phyloP scores from a whole-genome alignment of 208 protist genomes.

The Herpetomonas tarakana region DNA sequence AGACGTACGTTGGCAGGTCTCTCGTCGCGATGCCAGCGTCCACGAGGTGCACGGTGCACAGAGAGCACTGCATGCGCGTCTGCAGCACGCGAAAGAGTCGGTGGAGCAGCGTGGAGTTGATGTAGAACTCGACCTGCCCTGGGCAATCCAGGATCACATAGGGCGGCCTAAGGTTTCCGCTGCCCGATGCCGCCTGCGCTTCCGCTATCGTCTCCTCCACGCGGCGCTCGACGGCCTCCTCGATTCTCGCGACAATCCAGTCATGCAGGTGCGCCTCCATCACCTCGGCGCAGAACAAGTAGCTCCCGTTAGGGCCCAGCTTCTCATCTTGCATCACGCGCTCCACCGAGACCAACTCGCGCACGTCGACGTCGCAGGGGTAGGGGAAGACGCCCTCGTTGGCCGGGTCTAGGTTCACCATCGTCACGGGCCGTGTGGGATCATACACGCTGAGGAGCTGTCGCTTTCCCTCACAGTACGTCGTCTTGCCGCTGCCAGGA shows the following conservation, averaged over 20 bases:
- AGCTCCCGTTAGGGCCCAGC: conserved; percentile 97
- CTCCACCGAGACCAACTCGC: conserved; percentile 89
- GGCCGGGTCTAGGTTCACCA: conserved; percentile 99
- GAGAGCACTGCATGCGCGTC: conserved; percentile 58
- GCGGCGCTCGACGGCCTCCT: conserved; percentile 55
- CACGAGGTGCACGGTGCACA: conserved; percentile 94
- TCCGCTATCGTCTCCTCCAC: conserved; percentile 45
- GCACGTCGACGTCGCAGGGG: conserved; percentile 92
- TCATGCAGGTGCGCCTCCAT: conserved; percentile 76
- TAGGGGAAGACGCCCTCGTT: conserved; percentile 96
- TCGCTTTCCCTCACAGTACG: conserved; percentile 95
- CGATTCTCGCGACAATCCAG: conserved; percentile 60
- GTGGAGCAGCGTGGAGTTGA: conserved; percentile 90
- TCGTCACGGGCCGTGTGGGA: conserved; percentile 65
- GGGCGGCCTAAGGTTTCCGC: conserved; percentile 40
- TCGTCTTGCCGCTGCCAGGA: conserved; percentile 94
- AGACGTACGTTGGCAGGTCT: conserved; percentile 96
- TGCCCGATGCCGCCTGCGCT: neutral
- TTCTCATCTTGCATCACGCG: conserved; percentile 91
- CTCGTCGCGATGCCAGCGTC: conserved; percentile 94
- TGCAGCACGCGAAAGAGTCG: conserved; percentile 73
- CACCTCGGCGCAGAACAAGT: conserved; percentile 97
- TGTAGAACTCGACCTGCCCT: conserved; percentile 99
- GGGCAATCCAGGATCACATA: conserved; percentile 98
- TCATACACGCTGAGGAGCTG: conserved; percentile 94